Evolutionary conservation across 176 grass and related monocot genomes (phyloP).

Genomic region (Microstegium vimineum): DNA sequence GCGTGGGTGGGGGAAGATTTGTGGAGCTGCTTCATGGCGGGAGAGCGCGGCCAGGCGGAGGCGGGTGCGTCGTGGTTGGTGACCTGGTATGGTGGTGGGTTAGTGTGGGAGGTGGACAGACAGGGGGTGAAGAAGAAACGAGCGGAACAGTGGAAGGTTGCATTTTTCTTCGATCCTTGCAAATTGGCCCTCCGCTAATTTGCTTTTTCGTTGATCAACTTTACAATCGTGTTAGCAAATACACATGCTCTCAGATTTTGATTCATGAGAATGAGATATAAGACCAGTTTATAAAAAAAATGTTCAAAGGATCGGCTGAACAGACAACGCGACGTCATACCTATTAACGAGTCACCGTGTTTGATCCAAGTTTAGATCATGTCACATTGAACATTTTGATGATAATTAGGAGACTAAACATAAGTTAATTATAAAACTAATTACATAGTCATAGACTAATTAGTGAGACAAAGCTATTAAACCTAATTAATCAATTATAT

Average conservation of each 20-base stretch:
- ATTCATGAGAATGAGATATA: not conserved
- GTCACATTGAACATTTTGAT: no score
- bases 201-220: not conserved
- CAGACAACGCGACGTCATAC: not conserved
- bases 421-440: no score
- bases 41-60: conserved; percentile 9
- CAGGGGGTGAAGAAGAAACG: conserved; percentile 1
- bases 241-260: not conserved
- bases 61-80: not conserved
- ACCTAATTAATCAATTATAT: no score
- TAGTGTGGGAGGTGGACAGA: not conserved
- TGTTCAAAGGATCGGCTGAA: not conserved
- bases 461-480: no score
- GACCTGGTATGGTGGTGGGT: not conserved
- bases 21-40: conserved; percentile 74
- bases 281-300: not conserved
- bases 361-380: no score
- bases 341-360: not conserved
- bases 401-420: no score
- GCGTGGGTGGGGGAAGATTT: conserved; percentile 42
- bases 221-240: not conserved
- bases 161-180: not conserved
- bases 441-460: no score
- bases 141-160: not conserved
- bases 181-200: conserved; percentile 14